phyloP scores from a whole-genome alignment of 306 rosid genomes.

The Quercus engelmannii region DNA sequence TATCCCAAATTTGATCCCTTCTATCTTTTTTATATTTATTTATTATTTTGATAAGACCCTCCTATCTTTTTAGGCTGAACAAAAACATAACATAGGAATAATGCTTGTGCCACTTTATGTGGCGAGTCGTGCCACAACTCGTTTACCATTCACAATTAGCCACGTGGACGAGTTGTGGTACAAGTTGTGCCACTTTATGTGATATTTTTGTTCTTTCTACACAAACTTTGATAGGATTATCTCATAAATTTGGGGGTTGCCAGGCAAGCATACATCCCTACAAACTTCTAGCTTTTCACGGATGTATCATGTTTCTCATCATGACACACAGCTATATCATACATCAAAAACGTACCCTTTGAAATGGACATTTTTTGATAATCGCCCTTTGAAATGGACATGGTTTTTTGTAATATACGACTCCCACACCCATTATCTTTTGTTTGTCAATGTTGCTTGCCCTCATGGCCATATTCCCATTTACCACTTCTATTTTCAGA shows the following conservation, averaged over 20 bases:
- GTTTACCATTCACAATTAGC: too few relatives aligned
- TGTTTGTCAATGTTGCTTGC: neutral
- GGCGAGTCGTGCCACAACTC: fast-evolving
- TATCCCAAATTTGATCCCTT: too few relatives aligned
- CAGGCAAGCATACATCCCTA: neutral
- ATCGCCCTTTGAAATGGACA: neutral
- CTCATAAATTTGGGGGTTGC: neutral
- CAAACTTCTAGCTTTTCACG: neutral
- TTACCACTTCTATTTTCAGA: neutral
- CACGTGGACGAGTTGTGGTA: too few relatives aligned
- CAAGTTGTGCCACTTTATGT: too few relatives aligned
- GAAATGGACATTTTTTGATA: neutral
- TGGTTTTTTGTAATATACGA: neutral
- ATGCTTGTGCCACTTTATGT: too few relatives aligned
- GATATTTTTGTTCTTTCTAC: neutral
- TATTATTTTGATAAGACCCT: too few relatives aligned
- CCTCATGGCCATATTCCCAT: neutral
- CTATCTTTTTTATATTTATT: too few relatives aligned
- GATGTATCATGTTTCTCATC: neutral
- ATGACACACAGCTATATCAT: neutral
- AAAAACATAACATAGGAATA: neutral
- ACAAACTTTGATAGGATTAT: neutral
- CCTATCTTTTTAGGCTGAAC: too few relatives aligned
- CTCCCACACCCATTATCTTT: neutral
- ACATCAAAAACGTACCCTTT: slow-evolving; percentile 2